Evolutionary conservation across 148 eudicot species (phyloP).

Genomic region (Talinum fruticosum): DNA sequence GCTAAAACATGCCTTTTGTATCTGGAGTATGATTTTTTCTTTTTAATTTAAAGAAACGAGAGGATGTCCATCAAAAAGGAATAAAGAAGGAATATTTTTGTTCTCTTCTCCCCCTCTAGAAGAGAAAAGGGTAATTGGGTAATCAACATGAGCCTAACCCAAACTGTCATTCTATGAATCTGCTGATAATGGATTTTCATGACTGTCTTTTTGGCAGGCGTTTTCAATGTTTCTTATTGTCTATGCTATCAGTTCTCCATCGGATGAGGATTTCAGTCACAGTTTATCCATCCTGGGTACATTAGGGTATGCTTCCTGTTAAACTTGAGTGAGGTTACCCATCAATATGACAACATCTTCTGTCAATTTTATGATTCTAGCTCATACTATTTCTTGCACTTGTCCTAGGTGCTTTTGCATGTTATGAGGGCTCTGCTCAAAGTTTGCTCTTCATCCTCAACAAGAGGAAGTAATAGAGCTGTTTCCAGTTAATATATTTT

Average conservation of each 20-base stretch:
- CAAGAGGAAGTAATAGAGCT: not conserved
- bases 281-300: constrained; percentile 68
- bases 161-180: not conserved
- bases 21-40: not conserved
- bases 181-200: not conserved
- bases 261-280: constrained; percentile 59
- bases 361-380: not conserved
- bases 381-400: not conserved
- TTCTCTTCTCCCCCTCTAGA: not conserved
- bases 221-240: constrained; percentile 61
- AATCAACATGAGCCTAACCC: not conserved
- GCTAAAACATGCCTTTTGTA: not conserved
- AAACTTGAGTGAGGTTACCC: not conserved
- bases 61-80: not conserved
- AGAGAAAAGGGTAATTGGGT: not conserved
- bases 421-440: not conserved
- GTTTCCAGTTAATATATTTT: not conserved
- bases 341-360: not conserved
- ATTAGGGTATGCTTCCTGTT: constrained; percentile 44
- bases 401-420: not conserved
- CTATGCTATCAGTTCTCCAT: constrained; percentile 49
- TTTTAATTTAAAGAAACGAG: no score
- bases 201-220: constrained; percentile 45
- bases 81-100: not conserved
- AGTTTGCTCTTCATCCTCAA: not conserved